phyloP scores from a whole-genome alignment of 345 rosid species.

The Euphorbia tirucalli region DNA sequence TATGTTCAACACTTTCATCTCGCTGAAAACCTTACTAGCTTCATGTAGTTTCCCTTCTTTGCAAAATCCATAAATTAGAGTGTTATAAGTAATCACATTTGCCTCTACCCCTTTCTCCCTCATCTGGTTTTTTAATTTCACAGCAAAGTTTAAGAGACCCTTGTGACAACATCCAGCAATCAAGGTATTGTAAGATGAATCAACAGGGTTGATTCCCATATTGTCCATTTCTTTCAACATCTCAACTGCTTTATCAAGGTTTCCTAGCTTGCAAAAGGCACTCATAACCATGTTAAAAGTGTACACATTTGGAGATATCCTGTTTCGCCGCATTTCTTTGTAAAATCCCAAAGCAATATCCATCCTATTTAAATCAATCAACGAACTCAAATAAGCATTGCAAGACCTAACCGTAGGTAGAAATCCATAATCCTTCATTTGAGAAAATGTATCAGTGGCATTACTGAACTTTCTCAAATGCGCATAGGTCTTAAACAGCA shows the following conservation, averaged over 20 bases:
- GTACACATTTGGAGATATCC: slow-evolving; percentile 70
- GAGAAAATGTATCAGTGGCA: slow-evolving; percentile 53
- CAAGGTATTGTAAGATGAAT: slow-evolving; percentile 63
- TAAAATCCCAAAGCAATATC: slow-evolving; percentile 65
- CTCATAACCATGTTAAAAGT: slow-evolving; percentile 69
- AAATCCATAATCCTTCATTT: slow-evolving; percentile 70
- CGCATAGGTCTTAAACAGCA: slow-evolving; percentile 60
- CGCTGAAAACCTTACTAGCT: slow-evolving; percentile 54
- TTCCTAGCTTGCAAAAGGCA: slow-evolving; percentile 58
- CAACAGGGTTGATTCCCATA: slow-evolving; percentile 48
- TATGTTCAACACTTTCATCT: slow-evolving; percentile 62
- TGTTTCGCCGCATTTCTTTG: slow-evolving; percentile 58
- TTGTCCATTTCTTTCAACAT: slow-evolving; percentile 53
- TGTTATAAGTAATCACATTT: slow-evolving; percentile 64
- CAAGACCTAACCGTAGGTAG: slow-evolving; percentile 70
- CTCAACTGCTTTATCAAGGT: slow-evolving; percentile 59
- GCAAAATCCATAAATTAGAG: slow-evolving; percentile 66
- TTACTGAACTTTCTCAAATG: slow-evolving; percentile 67
- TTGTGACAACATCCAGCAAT: slow-evolving; percentile 64
- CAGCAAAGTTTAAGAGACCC: slow-evolving; percentile 61
- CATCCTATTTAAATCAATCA: slow-evolving; percentile 49
- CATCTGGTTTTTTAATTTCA: slow-evolving; percentile 61
- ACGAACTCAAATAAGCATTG: slow-evolving; percentile 72
- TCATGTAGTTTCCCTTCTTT: slow-evolving; percentile 51
- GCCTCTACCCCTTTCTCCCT: slow-evolving; percentile 46